Conservation (phyloP, 75 land plant genomes). For the Adiantum capillusveneris region DNA sequence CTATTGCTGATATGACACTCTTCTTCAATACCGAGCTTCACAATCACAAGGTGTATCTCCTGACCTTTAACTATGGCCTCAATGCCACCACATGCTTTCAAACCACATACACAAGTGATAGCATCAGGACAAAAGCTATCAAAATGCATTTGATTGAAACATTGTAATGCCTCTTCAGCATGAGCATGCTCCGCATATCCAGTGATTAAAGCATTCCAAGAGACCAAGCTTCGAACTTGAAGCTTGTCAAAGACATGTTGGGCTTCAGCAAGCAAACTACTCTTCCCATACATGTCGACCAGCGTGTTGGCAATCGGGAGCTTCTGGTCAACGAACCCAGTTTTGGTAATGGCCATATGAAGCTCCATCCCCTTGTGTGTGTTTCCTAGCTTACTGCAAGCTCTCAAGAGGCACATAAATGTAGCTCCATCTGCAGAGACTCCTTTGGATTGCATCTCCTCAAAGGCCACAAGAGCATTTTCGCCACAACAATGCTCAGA, state of each 20-base stretch:
- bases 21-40: not conserved
- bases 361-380: conserved; percentile 1
- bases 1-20: not conserved
- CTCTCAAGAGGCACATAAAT: conserved; percentile 1
- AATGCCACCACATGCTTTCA: conserved; percentile 2
- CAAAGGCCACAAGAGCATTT: not conserved
- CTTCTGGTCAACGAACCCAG: conserved; percentile 4
- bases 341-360: not conserved
- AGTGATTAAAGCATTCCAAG: conserved; percentile 31
- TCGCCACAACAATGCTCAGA: not conserved
- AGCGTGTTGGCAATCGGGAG: conserved; percentile 7
- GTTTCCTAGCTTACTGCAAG: conserved; percentile 1
- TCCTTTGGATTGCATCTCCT: not conserved
- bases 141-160: conserved; percentile 8
- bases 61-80: not conserved
- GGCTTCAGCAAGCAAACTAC: conserved; percentile 23
- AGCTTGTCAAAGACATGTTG: conserved; percentile 19
- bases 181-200: conserved; percentile 22
- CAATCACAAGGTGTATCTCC: not conserved
- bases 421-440: not conserved
- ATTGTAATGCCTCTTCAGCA: conserved; percentile 8
- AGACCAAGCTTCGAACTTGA: conserved; percentile 13
- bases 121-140: conserved; percentile 9
- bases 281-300: conserved; percentile 18
- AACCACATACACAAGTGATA: conserved; percentile 8